These are phyloP conservation scores for Pichia kudriavzevii DNA, from an alignment of 1,139 yeast species.

Conservation along the genomic window DNA sequence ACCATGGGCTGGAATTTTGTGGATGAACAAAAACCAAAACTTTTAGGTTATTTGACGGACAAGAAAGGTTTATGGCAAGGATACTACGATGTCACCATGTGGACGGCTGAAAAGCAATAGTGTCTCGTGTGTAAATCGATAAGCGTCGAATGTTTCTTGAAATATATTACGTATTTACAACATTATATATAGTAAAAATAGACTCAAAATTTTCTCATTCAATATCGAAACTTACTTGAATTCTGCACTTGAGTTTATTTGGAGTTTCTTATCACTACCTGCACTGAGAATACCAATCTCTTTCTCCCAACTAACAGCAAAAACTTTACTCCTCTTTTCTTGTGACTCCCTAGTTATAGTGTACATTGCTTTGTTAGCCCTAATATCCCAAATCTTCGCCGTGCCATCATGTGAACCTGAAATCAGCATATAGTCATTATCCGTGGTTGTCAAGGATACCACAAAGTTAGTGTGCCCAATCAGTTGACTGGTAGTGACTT, in stretches of 20 bases:
- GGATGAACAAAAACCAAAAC: constrained; percentile 29
- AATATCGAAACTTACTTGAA: constrained; percentile 14
- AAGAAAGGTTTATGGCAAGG: constrained; percentile 67
- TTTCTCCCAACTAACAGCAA: constrained; percentile 79
- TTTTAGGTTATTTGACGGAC: constrained; percentile 57
- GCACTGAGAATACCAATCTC: constrained; percentile 84
- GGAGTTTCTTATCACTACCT: constrained; percentile 89
- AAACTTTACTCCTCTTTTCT: constrained; percentile 51
- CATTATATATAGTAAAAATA: neutral
- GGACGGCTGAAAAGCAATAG: constrained; percentile 28
- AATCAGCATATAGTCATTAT: constrained; percentile 70
- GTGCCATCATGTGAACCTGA: constrained; percentile 96
- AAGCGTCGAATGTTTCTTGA: neutral
- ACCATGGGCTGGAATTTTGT: constrained; percentile 60
- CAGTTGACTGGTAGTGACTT: constrained; percentile 59
- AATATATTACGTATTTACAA: neutral
- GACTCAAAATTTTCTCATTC: neutral
- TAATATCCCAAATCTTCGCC: constrained; percentile 90
- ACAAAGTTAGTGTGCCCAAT: constrained; percentile 92
- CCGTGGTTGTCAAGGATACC: constrained; percentile 67
- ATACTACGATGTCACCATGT: constrained; percentile 56
- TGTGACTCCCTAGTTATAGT: constrained; percentile 58
- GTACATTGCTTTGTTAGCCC: constrained; percentile 79
- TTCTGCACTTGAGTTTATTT: constrained; percentile 48
- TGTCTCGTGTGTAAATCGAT: neutral